Evolutionary conservation across 192 early-diverging fungal species (phyloP).

Genomic region (Helicostylum pulchrum): DNA sequence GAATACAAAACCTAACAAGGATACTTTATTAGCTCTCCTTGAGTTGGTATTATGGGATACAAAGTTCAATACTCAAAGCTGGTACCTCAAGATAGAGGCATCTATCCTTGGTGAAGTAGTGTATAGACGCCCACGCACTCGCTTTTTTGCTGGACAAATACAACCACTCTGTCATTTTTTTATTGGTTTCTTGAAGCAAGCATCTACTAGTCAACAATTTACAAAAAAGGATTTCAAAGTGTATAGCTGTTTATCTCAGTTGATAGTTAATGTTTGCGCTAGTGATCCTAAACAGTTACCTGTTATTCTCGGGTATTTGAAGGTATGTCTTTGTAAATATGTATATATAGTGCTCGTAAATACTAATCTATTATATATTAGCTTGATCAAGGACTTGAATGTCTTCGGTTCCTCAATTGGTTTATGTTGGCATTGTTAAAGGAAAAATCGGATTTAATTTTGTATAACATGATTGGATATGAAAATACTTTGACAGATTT

Average conservation of each 20-base stretch:
- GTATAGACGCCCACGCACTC: slow-evolving; percentile 9
- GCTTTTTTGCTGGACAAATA: slow-evolving; percentile 38
- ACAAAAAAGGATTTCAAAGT: slow-evolving; percentile 43
- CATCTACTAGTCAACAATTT: slow-evolving; percentile 27
- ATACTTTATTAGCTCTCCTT: slow-evolving; percentile 38
- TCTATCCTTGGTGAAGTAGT: slow-evolving; percentile 19
- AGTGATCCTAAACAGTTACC: slow-evolving; percentile 15
- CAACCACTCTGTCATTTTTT: slow-evolving; percentile 29
- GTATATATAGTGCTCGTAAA: background rate
- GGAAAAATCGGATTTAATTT: slow-evolving; percentile 16
- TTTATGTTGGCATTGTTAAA: slow-evolving; percentile 34
- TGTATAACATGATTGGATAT: slow-evolving; percentile 28
- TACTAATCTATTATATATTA: slow-evolving; percentile 15
- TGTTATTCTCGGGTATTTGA: slow-evolving; percentile 3
- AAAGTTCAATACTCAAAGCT: slow-evolving; percentile 16
- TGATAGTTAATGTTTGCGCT: slow-evolving; percentile 34
- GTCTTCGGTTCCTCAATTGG: slow-evolving; percentile 43
- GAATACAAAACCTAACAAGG: slow-evolving; percentile 24
- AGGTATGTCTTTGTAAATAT: slow-evolving; percentile 14
- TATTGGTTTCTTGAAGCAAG: slow-evolving; percentile 32
- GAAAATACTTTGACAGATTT: slow-evolving; percentile 38
- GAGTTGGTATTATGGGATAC: slow-evolving; percentile 45
- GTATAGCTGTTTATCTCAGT: slow-evolving; percentile 31
- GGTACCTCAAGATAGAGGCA: slow-evolving; percentile 39
- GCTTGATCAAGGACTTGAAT: slow-evolving; percentile 36